These are phyloP conservation scores for Ophryocystis elektroscirrha DNA, from an alignment of 169 alveolate species.

Conservation along the genomic window DNA sequence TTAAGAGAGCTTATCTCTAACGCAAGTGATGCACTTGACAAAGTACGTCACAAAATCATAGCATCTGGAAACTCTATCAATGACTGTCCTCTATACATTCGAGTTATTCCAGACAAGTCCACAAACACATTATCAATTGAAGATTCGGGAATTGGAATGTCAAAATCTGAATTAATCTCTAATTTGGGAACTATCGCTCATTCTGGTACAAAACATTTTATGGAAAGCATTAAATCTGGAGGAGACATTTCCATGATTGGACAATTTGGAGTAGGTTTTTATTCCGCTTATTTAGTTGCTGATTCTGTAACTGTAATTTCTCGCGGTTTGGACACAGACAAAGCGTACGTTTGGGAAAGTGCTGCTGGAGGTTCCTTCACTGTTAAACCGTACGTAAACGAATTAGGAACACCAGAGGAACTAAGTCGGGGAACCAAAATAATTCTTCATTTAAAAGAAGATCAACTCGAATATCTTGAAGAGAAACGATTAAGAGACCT, in stretches of 20 bases:
- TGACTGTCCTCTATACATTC: constrained; percentile 71
- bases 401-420: constrained; percentile 32
- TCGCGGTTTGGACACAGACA: constrained; percentile 82
- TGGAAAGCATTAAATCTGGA: constrained; percentile 85
- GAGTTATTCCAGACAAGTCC: constrained; percentile 83
- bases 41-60: constrained; percentile 84
- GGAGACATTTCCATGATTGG: constrained; percentile 97
- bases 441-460: constrained; percentile 84
- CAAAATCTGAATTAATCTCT: constrained; percentile 80
- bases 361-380: constrained; percentile 96
- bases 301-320: constrained; percentile 89
- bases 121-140: constrained; percentile 76
- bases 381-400: constrained; percentile 66
- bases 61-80: constrained; percentile 78
- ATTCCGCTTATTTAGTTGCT: constrained; percentile 96
- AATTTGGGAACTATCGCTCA: constrained; percentile 95
- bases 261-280: constrained; percentile 97
- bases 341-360: constrained; percentile 91
- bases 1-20: constrained; percentile 94
- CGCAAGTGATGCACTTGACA: constrained; percentile 97
- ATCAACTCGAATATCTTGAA: constrained; percentile 81
- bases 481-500: constrained; percentile 90
- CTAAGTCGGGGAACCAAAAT: constrained; percentile 84
- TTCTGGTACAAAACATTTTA: constrained; percentile 94
- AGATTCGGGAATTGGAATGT: constrained; percentile 99